Conservation (phyloP, 2,329 filamentous ascomycete species). For the Talaromyces pinophilus region DNA sequence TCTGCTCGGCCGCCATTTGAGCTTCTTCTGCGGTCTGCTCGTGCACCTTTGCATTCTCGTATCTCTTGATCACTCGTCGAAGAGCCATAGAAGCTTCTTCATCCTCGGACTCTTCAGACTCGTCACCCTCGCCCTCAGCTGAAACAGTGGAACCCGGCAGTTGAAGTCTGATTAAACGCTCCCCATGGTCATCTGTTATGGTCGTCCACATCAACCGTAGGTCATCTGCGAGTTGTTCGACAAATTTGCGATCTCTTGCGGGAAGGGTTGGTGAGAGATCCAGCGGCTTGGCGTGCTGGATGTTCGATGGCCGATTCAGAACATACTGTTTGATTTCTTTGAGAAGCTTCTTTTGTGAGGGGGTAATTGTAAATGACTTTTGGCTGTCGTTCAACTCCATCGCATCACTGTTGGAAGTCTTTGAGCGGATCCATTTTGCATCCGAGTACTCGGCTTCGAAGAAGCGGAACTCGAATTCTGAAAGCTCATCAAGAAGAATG, state of each 20-base stretch:
- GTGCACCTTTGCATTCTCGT: constrained; percentile 84
- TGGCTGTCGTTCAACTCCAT: constrained; percentile 59
- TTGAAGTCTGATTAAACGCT: constrained; percentile 65
- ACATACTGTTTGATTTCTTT: constrained; percentile 80
- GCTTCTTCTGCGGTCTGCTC: constrained; percentile 79
- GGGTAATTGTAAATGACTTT: constrained; percentile 71
- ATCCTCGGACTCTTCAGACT: constrained; percentile 72
- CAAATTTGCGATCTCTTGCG: constrained; percentile 87
- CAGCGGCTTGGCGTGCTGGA: constrained; percentile 55
- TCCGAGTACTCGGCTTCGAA: constrained; percentile 90
- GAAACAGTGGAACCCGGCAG: constrained; percentile 56
- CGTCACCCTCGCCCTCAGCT: constrained; percentile 48
- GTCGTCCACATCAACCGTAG: constrained; percentile 67
- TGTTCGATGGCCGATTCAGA: constrained; percentile 62
- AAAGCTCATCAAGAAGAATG: constrained; percentile 77
- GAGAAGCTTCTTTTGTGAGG: constrained; percentile 79
- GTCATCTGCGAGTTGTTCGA: constrained; percentile 77
- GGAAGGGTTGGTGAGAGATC: constrained; percentile 73
- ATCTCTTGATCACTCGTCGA: constrained; percentile 80
- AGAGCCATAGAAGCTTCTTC: constrained; percentile 83
- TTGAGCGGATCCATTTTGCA: constrained; percentile 87
- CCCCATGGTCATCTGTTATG: constrained; percentile 63
- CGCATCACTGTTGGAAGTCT: constrained; percentile 71
- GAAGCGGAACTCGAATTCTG: constrained; percentile 85
- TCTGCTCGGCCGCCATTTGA: constrained; percentile 73